Conservation (phyloP, 2,329 filamentous ascomycete species). For the Scytalidium lignicola region DNA sequence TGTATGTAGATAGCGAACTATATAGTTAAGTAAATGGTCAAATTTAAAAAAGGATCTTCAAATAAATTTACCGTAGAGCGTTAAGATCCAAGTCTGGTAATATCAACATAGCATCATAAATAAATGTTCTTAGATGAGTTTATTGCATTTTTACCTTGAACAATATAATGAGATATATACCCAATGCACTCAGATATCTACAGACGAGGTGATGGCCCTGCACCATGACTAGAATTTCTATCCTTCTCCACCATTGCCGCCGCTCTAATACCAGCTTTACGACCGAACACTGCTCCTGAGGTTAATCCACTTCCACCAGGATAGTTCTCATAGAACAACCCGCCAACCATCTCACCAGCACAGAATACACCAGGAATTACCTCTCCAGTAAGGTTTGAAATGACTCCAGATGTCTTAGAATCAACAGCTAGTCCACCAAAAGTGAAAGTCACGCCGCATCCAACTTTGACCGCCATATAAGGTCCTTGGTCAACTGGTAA, state of each 20-base stretch:
- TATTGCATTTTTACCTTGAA: too few species aligned
- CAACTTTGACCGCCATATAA: constrained; percentile 59
- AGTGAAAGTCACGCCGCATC: constrained; percentile 63
- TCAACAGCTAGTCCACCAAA: constrained; percentile 59
- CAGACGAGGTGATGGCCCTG: too few species aligned
- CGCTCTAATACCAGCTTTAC: constrained; percentile 34
- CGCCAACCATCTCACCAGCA: constrained; percentile 62
- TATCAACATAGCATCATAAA: too few species aligned
- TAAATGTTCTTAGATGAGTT: too few species aligned
- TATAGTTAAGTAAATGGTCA: too few species aligned
- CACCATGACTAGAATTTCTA: background rate
- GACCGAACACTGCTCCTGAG: constrained; percentile 49
- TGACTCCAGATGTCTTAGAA: constrained; percentile 46
- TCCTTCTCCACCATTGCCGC: constrained; percentile 13
- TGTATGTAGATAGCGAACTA: too few species aligned
- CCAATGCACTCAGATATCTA: too few species aligned
- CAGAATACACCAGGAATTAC: constrained; percentile 54
- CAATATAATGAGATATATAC: too few species aligned
- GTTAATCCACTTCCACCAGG: constrained; percentile 59
- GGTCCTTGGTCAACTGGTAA: constrained; percentile 50
- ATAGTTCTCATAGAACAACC: constrained; percentile 59
- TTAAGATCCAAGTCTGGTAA: too few species aligned
- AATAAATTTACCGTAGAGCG: too few species aligned
- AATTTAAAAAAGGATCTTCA: too few species aligned
- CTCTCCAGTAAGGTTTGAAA: constrained; percentile 38